These are phyloP conservation scores for Zasmidium cellare DNA, from an alignment of 2,329 filamentous ascomycete species.

Conservation along the genomic window DNA sequence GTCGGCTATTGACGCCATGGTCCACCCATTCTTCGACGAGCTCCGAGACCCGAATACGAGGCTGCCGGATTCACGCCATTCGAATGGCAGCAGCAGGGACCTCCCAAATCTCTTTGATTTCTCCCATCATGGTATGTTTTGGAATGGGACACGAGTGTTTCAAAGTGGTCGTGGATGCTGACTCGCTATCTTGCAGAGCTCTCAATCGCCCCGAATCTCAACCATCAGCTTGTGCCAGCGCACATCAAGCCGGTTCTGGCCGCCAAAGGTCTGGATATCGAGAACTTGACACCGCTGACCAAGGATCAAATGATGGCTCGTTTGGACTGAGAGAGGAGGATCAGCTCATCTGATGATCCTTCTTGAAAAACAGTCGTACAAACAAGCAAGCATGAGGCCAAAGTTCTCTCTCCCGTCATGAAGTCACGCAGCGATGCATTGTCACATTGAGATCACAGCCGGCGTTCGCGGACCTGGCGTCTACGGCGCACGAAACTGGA, in stretches of 20 bases:
- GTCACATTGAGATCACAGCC: conserved; percentile 23
- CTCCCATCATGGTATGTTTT: conserved; percentile 74
- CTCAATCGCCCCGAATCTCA: conserved; percentile 88
- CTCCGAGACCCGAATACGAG: conserved; percentile 86
- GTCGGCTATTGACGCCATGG: conserved; percentile 92
- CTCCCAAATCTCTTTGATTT: conserved; percentile 91
- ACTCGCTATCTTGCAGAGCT: conserved; percentile 63
- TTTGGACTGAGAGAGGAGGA: conserved; percentile 67
- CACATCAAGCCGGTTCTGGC: conserved; percentile 76
- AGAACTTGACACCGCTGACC: conserved; percentile 86
- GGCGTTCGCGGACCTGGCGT: conserved; percentile 32
- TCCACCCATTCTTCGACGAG: conserved; percentile 98
- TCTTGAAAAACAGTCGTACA: not conserved
- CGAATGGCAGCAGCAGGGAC: conserved; percentile 75
- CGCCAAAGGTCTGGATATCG: conserved; percentile 79
- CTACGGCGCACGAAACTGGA: conserved; percentile 21
- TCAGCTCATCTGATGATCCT: not conserved
- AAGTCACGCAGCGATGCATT: conserved; percentile 40
- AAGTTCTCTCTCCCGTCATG: conserved; percentile 35
- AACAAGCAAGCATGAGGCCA: not conserved
- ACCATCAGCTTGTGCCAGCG: conserved; percentile 80
- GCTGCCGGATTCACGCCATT: conserved; percentile 90
- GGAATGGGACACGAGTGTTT: not conserved
- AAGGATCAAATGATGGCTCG: conserved; percentile 98
- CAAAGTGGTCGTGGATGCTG: conserved; percentile 8